A percentile compares a stretch with the other conserved stretches of the same genome.
Conservation (phyloP, 352 stramenopile genomes). For the Globisporangium cederbergense region DNA sequence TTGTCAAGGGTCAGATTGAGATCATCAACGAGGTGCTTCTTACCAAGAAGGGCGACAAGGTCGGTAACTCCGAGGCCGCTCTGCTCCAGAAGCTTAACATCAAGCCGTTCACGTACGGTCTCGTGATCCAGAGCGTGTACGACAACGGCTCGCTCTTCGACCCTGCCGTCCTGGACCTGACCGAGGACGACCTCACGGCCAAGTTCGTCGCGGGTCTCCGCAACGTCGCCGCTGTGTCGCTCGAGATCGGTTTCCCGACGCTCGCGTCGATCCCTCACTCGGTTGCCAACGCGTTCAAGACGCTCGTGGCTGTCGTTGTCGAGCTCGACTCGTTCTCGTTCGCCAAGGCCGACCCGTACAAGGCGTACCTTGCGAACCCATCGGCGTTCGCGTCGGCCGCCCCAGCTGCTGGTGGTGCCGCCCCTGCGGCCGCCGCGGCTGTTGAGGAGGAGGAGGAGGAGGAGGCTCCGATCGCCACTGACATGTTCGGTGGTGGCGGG, state of each 20-base stretch:
- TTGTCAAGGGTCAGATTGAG: slow-evolving; percentile 99
- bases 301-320: slow-evolving; percentile 94
- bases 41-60: slow-evolving; percentile 95
- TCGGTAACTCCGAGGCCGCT: slow-evolving; percentile 97
- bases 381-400: slow-evolving; percentile 89
- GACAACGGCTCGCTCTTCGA: slow-evolving; percentile 99
- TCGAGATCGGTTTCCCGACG: slow-evolving; percentile 95
- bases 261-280: slow-evolving; percentile 98
- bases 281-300: slow-evolving; percentile 99
- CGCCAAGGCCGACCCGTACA: slow-evolving; percentile 96
- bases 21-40: slow-evolving; percentile 97
- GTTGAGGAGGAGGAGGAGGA: slow-evolving; percentile 78
- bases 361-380: slow-evolving; percentile 94
- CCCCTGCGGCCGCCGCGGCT: slow-evolving; percentile 50
- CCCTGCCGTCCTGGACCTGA: slow-evolving; percentile 98
- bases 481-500: slow-evolving; percentile 79
- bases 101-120: slow-evolving; percentile 99
- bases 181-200: slow-evolving; percentile 93
- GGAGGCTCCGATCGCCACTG: slow-evolving; percentile 77
- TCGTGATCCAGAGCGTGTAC: slow-evolving; percentile 96
- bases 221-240: slow-evolving; percentile 94
- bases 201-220: slow-evolving; percentile 95
- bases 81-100: slow-evolving; percentile 99
- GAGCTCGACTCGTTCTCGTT: slow-evolving; percentile 97
- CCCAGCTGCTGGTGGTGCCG: slow-evolving; percentile 79